These are phyloP conservation scores for Cucurbita pepo DNA, from an alignment of 306 rosid species.

Conservation along the genomic window DNA sequence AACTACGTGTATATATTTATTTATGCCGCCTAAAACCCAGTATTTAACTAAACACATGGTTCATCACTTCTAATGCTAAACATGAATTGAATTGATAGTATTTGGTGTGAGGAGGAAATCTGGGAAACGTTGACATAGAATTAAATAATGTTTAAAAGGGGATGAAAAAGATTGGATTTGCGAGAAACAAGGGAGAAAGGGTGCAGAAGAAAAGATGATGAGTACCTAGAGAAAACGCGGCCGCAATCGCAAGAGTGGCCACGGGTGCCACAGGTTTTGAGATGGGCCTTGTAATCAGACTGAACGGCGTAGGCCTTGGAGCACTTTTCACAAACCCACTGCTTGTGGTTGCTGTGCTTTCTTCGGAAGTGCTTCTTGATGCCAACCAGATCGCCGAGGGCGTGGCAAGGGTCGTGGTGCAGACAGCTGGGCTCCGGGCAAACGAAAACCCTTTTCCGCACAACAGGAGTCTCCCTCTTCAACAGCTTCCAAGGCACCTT, in stretches of 20 bases:
- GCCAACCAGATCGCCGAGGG: conserved; percentile 94
- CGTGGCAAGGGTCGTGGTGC: conserved; percentile 95
- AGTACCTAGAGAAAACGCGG: conserved; percentile 68
- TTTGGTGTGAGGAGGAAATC: background rate
- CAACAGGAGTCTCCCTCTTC: conserved; percentile 77
- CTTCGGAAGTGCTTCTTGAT: conserved; percentile 90
- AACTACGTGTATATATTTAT: background rate
- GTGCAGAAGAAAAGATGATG: background rate
- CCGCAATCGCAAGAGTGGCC: conserved; percentile 99
- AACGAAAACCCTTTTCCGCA: conserved; percentile 77
- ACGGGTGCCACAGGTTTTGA: conserved; percentile 90
- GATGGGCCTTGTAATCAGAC: conserved; percentile 94
- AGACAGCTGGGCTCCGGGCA: conserved; percentile 90
- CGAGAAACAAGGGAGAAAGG: background rate
- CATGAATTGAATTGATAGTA: background rate
- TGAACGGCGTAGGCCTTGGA: conserved; percentile 92
- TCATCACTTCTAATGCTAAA: too few relatives aligned
- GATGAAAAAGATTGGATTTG: background rate
- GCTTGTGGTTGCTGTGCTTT: conserved; percentile 86
- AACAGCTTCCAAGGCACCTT: conserved; percentile 97
- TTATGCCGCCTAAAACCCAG: too few relatives aligned
- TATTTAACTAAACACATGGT: too few relatives aligned
- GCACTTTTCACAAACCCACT: conserved; percentile 89
- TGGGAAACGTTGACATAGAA: background rate
- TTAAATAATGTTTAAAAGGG: background rate